These are phyloP conservation scores for Podospora australis DNA, from an alignment of 495 filamentous ascomycete genomes.

Conservation along the genomic window DNA sequence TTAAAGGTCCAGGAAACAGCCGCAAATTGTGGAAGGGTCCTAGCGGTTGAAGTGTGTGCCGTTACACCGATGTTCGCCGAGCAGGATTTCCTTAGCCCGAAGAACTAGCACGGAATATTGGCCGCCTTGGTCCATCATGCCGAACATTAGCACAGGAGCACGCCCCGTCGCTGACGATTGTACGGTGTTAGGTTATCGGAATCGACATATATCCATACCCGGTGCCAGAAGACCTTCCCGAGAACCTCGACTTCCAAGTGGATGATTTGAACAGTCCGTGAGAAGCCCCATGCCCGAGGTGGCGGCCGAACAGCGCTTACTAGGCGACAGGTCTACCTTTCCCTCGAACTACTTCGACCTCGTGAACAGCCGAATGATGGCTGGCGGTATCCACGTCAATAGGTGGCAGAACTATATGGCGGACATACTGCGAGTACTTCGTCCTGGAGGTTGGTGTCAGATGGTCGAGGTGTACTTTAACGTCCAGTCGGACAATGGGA, in stretches of 20 bases:
- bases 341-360: conserved; percentile 75
- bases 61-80: no score
- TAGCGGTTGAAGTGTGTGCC: no score
- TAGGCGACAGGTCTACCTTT: conserved; percentile 57
- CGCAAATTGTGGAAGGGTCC: no score
- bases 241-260: conserved; percentile 68
- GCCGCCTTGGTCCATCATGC: no score
- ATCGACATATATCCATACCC: conserved; percentile 74
- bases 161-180: neutral
- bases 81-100: no score
- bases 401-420: conserved; percentile 75
- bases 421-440: conserved; percentile 58
- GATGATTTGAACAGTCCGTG: conserved; percentile 71
- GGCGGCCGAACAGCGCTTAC: no score
- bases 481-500: conserved; percentile 85
- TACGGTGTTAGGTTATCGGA: conserved; percentile 60
- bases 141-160: no score
- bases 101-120: no score
- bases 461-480: conserved; percentile 85
- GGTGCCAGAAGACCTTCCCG: conserved; percentile 59
- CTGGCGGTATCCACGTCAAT: conserved; percentile 64
- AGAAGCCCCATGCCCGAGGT: no score
- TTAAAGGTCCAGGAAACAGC: no score
- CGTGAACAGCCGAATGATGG: conserved; percentile 78
- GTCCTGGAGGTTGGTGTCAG: conserved; percentile 76